Base-by-base conservation (phyloP, 225 moss, liverwort and hornwort species). In the Physcomitrium patens region DNA sequence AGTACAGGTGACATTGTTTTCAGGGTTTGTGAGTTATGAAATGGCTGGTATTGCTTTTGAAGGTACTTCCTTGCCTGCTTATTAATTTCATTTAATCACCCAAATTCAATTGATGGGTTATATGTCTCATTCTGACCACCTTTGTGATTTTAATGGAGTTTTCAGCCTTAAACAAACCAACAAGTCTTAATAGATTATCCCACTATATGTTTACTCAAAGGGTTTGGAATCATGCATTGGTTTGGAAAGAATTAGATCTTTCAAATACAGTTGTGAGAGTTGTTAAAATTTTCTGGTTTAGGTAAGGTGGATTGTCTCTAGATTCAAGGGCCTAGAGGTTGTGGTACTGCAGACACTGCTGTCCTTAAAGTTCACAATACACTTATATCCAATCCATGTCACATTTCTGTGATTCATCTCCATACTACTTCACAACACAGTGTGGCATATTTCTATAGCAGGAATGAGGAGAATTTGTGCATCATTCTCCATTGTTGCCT, bases 301-400 rank as follows among this genome's bases (percentile, higher is more conserved):
- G 74, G 79, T 51, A 95, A 86, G 71, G 85, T 93, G 15, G 99
- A 99, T 72, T 90, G 91, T 79, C 90, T 99, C 26, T 73, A 92
- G 63, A 99, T 99, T 93, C 89, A 95, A 82, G 99, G 99, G 60
- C 99, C 99, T 50, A 88, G 91, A 63, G 95, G 99, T 13, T 91
- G 93, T 43, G 95, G 99, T 83, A 95, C 95, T 74, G 83, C 92
- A 53, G 95, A 99, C 77, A 93, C 95, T 64, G 94, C 99, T 5
- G 95, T 99, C 50, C 91, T 91, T 13, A 69, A 82, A 76, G 86
- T 95, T 60, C 71, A 84, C 53, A 86, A 91, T 89, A 85, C 19
- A 62, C 17, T 1, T 23, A 43, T 65, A 67, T 73, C 63, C 49
- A 42, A 18, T 24, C 50, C 55, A 70, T 67, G n/a, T 59, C 12